Base-by-base conservation (phyloP, 2,329 filamentous ascomycete species). In the Paecilomyces sp. region DNA sequence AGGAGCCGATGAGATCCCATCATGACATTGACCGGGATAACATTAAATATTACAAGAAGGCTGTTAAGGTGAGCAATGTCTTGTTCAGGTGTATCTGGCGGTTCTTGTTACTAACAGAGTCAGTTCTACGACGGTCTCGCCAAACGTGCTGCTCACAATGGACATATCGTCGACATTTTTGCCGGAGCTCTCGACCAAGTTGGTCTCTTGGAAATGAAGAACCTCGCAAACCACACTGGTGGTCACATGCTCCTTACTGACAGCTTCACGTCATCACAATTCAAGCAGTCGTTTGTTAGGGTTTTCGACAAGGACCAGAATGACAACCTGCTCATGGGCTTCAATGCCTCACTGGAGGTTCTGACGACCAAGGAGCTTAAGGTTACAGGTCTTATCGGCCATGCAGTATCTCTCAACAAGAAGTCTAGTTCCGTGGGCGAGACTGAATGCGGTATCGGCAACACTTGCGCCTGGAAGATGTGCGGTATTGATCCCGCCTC, bases 381-480 rank as follows among this genome's bases (percentile, higher is more conserved):
- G 80, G 93, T 99, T 30, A 99, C 94, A 33, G 94, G 94, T 57
- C 82, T 99, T 41, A 99, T 99, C 68, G 94, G 94, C 9, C 94
- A 99, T 74, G 94, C 93, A 0, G 88, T 99, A 54, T 97, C 93
- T 2, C 81, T 97, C 67, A 97, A 97, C 82, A 99, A 97, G 79
- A 99, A 99, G 74, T 97, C 94, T 0, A 89, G 90, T 8, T 96
- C 92, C 1, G 94, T 99, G 12, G 94, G 94, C 57, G 94, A 99
- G 79, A 97, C 94, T 0, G 94, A 99, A 74, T 97, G 93, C 69
- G 94, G 94, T 70, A 97, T 99, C 68, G 94, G 94, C 65, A 97
- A 97, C 73, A 99, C 94, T 0, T 97, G 93, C 76, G 93, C 92
- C 2, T 99, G 94, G 94, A 99, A 99, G 79, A 97, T 99, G 93